Evolutionary conservation across 2,329 filamentous ascomycete species (phyloP), one percentile per base, ranked within the genome.

Genomic region (Cladosporium phlei): DNA sequence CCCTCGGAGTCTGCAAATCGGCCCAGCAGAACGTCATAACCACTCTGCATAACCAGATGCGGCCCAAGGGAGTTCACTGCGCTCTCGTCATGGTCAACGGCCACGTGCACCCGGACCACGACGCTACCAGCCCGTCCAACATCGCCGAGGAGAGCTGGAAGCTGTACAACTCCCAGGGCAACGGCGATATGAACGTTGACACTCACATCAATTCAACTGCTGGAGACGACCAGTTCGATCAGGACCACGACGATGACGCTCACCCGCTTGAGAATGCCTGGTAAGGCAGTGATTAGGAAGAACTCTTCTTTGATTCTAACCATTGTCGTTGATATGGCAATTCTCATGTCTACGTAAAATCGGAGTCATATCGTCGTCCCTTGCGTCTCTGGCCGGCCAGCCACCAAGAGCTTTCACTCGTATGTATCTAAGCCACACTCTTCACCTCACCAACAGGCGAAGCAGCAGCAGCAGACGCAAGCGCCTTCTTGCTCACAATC

Each of bases 401-500:
- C n/a, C n/a, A n/a, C n/a, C 5, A 17, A 22, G 9, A 28, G 6
- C 24, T 38, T 5, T 25, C 8, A 27, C 4, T 16, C 24, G 12
- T 21, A 33, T 3, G 3, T 4, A 3, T 30, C 24, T 45, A 45
- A 17, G 40, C 40, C 9, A n/a, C 24, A 24, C 40, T 37, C 30
- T 45, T 45, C 30, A 35, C 28, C 40, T 45, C 40, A 17, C 40
- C 40, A 29, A 10, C 30, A 20, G 2, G 17, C 3, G 32, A 22
- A 9, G 40, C 19, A 3, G 17, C 32, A 10, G 32, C 5, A 16
- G 16, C 22, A 28, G 40, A 12, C 4, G 58, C 58, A 24, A 72
- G 53, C 24, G 61, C 63, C 65, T 70, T 75, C 69, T 79, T 82
- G 55, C 70, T 78, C 3, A 77, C 73, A n/a, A 84, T 59, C 50